phyloP scores from a whole-genome alignment of 805 yeast species.

The Cyberlindnera americana region DNA sequence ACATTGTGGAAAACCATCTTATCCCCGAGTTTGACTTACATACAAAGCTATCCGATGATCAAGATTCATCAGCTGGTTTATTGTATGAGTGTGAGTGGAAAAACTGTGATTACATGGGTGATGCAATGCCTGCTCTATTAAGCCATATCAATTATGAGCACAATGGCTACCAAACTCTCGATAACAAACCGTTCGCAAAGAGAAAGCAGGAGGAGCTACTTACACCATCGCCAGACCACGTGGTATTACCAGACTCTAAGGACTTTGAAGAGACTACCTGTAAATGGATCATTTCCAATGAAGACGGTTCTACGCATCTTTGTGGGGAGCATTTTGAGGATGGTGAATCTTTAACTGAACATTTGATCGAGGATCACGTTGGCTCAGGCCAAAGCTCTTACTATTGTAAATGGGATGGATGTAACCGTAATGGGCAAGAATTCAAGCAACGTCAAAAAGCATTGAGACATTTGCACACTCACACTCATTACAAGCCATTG shows the following conservation, averaged over 20 bases:
- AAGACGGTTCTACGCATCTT: conserved; percentile 4
- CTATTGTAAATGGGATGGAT: conserved; percentile 73
- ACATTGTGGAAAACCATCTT: conserved; percentile 48
- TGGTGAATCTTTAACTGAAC: conserved; percentile 66
- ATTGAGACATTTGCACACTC: conserved; percentile 81
- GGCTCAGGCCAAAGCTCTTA: conserved; percentile 70
- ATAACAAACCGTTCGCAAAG: background rate
- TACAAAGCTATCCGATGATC: background rate
- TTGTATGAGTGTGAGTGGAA: conserved; percentile 64
- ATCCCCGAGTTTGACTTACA: conserved; percentile 24
- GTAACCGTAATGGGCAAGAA: conserved; percentile 57
- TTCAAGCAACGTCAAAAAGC: conserved; percentile 85
- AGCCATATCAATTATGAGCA: conserved; percentile 55
- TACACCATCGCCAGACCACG: conserved; percentile 8
- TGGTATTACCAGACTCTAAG: background rate
- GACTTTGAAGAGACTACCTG: conserved; percentile 23
- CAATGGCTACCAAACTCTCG: conserved; percentile 25
- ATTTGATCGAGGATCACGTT: conserved; percentile 64
- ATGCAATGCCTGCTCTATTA: conserved; percentile 50
- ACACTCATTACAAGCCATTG: conserved; percentile 81
- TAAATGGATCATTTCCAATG: conserved; percentile 18
- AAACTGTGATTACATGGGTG: conserved; percentile 58
- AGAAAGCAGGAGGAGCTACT: conserved; percentile 1
- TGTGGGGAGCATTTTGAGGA: conserved; percentile 52
- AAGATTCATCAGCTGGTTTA: background rate